phyloP scores from a whole-genome alignment of 2,329 filamentous ascomycete genomes.

The Aureobasidium musti region DNA sequence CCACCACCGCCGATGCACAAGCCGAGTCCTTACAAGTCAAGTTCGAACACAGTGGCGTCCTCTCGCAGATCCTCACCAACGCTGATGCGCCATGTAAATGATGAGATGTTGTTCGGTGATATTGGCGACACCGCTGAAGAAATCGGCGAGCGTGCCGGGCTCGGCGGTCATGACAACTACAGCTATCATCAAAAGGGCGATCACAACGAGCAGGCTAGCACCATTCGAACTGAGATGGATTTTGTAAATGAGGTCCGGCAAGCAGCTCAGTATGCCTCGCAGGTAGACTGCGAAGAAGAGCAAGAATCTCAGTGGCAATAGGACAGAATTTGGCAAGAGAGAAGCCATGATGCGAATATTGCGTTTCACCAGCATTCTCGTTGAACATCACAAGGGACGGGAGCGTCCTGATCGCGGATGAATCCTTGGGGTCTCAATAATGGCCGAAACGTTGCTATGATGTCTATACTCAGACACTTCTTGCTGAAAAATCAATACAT shows the following conservation, averaged over 20 bases:
- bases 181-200: neutral
- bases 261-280: neutral
- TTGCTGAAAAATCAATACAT: neutral
- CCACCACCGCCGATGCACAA: neutral
- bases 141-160: neutral
- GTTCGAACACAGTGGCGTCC: neutral
- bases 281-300: neutral
- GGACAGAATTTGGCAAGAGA: neutral
- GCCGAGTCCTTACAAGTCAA: neutral
- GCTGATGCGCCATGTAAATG: neutral
- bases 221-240: neutral
- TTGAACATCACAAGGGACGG: too few species aligned
- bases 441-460: neutral
- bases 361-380: neutral
- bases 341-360: neutral
- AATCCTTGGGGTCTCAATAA: neutral
- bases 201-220: neutral
- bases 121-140: neutral
- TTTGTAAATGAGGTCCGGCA: neutral
- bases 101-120: slow-evolving; percentile 32
- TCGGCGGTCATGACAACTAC: neutral
- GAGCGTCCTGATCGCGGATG: too few species aligned
- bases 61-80: neutral
- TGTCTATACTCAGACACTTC: neutral
- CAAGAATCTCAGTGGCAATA: neutral